phyloP scores from a whole-genome alignment of 305 asterid genomes.

The Rubia balearica region DNA sequence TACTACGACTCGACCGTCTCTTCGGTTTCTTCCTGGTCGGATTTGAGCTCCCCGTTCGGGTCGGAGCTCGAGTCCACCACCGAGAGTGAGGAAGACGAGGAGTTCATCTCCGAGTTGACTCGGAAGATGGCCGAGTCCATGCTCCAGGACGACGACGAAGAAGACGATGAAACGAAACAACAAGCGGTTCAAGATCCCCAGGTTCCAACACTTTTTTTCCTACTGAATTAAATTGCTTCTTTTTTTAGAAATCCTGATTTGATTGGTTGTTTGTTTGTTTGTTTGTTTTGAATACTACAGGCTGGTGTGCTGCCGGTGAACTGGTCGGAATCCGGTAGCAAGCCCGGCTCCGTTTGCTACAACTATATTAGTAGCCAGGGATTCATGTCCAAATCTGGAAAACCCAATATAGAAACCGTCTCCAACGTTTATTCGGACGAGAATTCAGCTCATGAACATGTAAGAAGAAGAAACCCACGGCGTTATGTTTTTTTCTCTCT shows the following conservation, averaged over 20 bases:
- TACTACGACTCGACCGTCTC: slow-evolving; percentile 27
- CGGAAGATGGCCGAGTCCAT: slow-evolving; percentile 79
- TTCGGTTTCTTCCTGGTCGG: slow-evolving; percentile 47
- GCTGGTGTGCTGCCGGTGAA: slow-evolving; percentile 6
- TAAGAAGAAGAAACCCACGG: slow-evolving; percentile 3
- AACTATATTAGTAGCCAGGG: slow-evolving; percentile 5
- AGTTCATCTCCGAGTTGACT: slow-evolving; percentile 58
- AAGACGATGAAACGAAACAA: neutral
- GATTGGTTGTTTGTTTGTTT: neutral
- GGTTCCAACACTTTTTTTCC: slow-evolving; percentile 16
- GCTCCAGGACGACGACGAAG: slow-evolving; percentile 53
- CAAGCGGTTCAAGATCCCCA: slow-evolving; percentile 8
- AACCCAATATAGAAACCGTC: slow-evolving; percentile 11
- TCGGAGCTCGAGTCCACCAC: slow-evolving; percentile 54
- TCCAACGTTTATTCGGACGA: slow-evolving; percentile 15
- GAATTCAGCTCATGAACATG: slow-evolving; percentile 15
- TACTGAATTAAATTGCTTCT: neutral
- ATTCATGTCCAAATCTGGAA: slow-evolving; percentile 13
- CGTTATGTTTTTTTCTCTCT: neutral
- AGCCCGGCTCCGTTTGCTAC: slow-evolving; percentile 14
- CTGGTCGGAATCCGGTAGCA: slow-evolving; percentile 14
- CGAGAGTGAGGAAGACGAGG: slow-evolving; percentile 48
- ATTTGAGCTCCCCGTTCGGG: slow-evolving; percentile 50
- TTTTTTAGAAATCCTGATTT: neutral
- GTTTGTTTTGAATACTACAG: slow-evolving; percentile 14